phyloP scores from a whole-genome alignment of 495 filamentous ascomycete species.

The Oleoguttula mirabilis region DNA sequence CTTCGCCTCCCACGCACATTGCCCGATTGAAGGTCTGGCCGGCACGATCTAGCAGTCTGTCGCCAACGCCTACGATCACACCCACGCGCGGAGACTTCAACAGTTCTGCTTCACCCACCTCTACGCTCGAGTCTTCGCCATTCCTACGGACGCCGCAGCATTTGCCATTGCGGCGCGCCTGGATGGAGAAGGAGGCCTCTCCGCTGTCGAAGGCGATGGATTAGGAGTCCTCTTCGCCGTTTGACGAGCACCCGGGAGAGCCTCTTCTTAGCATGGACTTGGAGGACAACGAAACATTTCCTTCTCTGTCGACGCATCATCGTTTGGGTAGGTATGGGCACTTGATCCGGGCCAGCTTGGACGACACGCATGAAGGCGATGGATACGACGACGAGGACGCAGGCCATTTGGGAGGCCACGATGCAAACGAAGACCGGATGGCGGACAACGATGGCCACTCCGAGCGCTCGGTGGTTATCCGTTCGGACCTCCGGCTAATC shows the following conservation, averaged over 20 bases:
- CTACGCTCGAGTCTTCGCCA: conserved; percentile 26
- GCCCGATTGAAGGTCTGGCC: conserved; percentile 19
- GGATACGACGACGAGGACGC: conserved; percentile 3
- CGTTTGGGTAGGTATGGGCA: conserved; percentile 17
- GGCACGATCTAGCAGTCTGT: conserved; percentile 23
- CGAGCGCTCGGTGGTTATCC: neutral
- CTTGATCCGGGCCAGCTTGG: neutral
- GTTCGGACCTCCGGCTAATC: conserved; percentile 2
- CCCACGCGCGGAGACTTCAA: conserved; percentile 19
- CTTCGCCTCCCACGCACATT: conserved; percentile 17
- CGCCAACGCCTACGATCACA: conserved; percentile 16
- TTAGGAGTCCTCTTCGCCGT: conserved; percentile 7
- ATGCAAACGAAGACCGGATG: no score
- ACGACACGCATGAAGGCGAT: neutral
- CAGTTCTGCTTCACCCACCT: conserved; percentile 13
- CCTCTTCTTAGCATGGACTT: neutral
- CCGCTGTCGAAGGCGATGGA: conserved; percentile 30
- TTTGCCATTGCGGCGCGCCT: conserved; percentile 19
- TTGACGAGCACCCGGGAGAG: conserved; percentile 1
- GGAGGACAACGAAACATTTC: neutral
- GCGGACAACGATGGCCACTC: neutral
- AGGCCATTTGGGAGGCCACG: no score
- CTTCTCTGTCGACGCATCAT: conserved; percentile 18
- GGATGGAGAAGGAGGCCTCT: conserved; percentile 34
- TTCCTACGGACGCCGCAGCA: conserved; percentile 30